These are phyloP conservation scores for Boletus hoseneyae DNA, from an alignment of 1,284 basidiomycete species.

Conservation along the genomic window DNA sequence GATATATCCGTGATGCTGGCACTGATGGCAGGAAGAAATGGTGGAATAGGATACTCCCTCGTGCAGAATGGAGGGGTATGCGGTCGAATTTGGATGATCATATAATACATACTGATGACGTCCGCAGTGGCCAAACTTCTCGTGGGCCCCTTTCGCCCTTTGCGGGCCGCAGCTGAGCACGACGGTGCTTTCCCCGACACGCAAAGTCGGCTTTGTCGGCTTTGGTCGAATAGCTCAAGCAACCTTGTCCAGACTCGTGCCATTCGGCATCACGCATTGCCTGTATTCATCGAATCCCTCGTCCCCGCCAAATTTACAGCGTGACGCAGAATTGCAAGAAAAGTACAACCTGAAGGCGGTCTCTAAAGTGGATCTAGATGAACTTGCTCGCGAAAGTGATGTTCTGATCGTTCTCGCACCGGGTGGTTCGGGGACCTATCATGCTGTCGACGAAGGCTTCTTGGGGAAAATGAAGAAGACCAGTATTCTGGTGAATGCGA, in stretches of 20 bases:
- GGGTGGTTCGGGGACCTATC: constrained; percentile 68
- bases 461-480: constrained; percentile 82
- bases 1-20: constrained; percentile 86
- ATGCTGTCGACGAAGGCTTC: constrained; percentile 72
- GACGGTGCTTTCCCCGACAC: constrained; percentile 45
- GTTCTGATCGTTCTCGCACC: constrained; percentile 83
- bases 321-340: constrained; percentile 51
- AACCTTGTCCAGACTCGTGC: constrained; percentile 69
- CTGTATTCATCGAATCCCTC: constrained; percentile 61
- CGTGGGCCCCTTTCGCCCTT: constrained; percentile 80
- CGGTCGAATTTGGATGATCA: background rate
- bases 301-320: constrained; percentile 41
- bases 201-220: constrained; percentile 87
- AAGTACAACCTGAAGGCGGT: constrained; percentile 51
- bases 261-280: constrained; percentile 72
- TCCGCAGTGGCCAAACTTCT: constrained; percentile 52
- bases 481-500: constrained; percentile 77
- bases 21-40: constrained; percentile 86
- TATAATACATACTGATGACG: background rate
- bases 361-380: constrained; percentile 58
- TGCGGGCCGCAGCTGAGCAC: constrained; percentile 77
- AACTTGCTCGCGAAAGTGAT: constrained; percentile 74
- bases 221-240: constrained; percentile 91
- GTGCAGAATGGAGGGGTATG: constrained; percentile 67
- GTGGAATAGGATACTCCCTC: constrained; percentile 57